Percentiles rank a stretch among this genome's conserved stretches.
Conservation (phyloP, 1,139 yeast species). For the Geotrichum histeridarum region DNA sequence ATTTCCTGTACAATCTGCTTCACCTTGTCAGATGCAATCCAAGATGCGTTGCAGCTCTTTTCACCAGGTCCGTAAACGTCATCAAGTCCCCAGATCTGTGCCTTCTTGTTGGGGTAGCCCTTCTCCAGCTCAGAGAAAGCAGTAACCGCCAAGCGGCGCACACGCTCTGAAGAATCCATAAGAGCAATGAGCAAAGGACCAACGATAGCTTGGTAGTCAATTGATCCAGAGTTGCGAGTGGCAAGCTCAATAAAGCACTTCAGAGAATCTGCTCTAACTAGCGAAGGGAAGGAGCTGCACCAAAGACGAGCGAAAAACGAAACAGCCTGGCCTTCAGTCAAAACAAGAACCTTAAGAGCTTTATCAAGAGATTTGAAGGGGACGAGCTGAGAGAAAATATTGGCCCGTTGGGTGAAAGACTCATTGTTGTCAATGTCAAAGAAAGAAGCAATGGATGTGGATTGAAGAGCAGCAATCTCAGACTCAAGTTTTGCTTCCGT, state of each 20-base stretch:
- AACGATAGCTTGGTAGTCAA: conserved; percentile 37
- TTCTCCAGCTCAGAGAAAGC: conserved; percentile 34
- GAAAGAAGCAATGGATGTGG: conserved; percentile 36
- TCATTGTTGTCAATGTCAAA: conserved; percentile 40
- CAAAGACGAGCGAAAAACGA: conserved; percentile 36
- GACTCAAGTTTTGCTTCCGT: conserved; percentile 3
- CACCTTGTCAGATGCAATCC: conserved; percentile 63
- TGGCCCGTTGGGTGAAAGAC: conserved; percentile 44
- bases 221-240: conserved; percentile 14
- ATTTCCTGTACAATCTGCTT: conserved; percentile 43
- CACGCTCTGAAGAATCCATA: conserved; percentile 31
- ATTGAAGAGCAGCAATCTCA: conserved; percentile 9
- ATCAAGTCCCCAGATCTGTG: conserved; percentile 38
- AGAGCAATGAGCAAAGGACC: conserved; percentile 33
- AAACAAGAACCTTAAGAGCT: conserved; percentile 3
- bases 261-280: conserved; percentile 33
- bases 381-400: conserved; percentile 40
- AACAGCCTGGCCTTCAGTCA: conserved; percentile 20
- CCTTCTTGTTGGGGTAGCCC: conserved; percentile 41
- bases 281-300: conserved; percentile 31
- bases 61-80: conserved; percentile 46
- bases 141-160: conserved; percentile 43
- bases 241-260: conserved; percentile 25
- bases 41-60: conserved; percentile 46
- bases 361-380: conserved; percentile 12